Conservation (phyloP, 352 stramenopile genomes). For the Globisporangium solare region DNA sequence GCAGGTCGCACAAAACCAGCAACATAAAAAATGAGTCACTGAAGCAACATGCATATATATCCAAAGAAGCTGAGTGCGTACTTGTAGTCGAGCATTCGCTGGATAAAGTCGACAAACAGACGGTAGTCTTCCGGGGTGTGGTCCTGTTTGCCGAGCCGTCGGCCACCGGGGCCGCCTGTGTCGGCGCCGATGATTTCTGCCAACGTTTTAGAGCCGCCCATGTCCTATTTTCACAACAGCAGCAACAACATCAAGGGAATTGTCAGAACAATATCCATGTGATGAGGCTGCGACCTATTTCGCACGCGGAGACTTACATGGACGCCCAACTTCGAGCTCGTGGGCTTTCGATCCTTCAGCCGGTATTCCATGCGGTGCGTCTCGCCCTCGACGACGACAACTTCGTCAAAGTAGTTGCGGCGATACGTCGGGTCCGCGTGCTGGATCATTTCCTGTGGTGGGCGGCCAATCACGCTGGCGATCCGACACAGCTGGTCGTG, state of each 20-base stretch:
- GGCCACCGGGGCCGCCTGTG: constrained; percentile 31
- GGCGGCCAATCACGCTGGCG: constrained; percentile 92
- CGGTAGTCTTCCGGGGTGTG: constrained; percentile 88
- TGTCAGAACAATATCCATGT: not conserved
- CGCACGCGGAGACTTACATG: constrained; percentile 16
- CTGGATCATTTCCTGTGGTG: constrained; percentile 90
- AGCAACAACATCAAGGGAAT: constrained; percentile 10
- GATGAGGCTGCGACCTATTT: not conserved
- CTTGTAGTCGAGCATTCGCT: constrained; percentile 95
- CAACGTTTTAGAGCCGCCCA: constrained; percentile 37
- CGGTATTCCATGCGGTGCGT: constrained; percentile 56
- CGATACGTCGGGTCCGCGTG: constrained; percentile 75
- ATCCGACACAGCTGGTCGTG: constrained; percentile 98
- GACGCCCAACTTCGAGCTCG: constrained; percentile 26
- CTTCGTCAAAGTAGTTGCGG: constrained; percentile 92
- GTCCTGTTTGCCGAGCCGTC: constrained; percentile 43
- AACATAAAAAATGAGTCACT: not conserved
- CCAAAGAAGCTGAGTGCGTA: constrained; percentile 26
- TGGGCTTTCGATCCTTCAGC: constrained; percentile 57
- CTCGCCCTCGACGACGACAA: constrained; percentile 48
- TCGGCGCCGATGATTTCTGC: constrained; percentile 54
- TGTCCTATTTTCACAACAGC: constrained; percentile 17
- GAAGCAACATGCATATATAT: not conserved
- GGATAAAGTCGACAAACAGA: constrained; percentile 92
- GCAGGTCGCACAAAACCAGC: not conserved